Conservation (phyloP, 768 basidiomycete species). For the Termitomyces sp. region DNA sequence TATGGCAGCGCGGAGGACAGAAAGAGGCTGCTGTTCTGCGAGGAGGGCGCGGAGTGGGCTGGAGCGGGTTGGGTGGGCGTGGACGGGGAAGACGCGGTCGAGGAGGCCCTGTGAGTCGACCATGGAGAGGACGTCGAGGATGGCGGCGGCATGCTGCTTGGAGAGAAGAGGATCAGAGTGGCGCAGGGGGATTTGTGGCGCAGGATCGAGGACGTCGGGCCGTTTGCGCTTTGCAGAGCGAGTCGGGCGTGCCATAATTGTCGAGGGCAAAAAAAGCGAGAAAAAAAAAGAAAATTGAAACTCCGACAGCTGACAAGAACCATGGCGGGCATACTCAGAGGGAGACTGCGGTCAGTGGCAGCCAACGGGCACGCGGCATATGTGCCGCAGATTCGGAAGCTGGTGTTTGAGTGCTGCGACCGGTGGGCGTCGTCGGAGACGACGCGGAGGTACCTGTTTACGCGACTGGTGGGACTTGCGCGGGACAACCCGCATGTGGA, state of each 20-base stretch:
- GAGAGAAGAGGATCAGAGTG: neutral
- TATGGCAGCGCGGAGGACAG: slow-evolving; percentile 59
- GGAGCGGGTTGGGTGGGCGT: slow-evolving; percentile 34
- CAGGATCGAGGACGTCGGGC: slow-evolving; percentile 32
- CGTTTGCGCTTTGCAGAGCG: slow-evolving; percentile 73
- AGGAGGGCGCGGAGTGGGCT: slow-evolving; percentile 54
- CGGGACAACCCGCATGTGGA: slow-evolving; percentile 78
- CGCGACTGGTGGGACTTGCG: slow-evolving; percentile 61
- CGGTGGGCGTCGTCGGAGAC: slow-evolving; percentile 72
- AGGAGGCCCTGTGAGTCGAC: slow-evolving; percentile 72
- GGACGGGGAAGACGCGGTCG: slow-evolving; percentile 70
- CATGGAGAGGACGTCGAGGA: slow-evolving; percentile 59
- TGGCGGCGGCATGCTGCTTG: slow-evolving; percentile 38
- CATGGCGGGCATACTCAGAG: slow-evolving; percentile 34
- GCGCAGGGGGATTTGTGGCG: slow-evolving; percentile 34
- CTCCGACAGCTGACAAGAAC: slow-evolving; percentile 16
- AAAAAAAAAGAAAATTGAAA: slow-evolving; percentile 16
- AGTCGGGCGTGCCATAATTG: slow-evolving; percentile 70
- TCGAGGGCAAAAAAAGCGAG: neutral
- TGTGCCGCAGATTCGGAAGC: slow-evolving; percentile 74
- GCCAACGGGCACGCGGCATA: slow-evolving; percentile 74
- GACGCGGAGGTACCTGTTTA: slow-evolving; percentile 64
- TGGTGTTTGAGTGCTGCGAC: slow-evolving; percentile 88
- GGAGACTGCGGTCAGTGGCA: slow-evolving; percentile 48
- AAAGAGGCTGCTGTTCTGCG: slow-evolving; percentile 45